Evolutionary conservation across 129 eudicot genomes (phyloP).

Genomic region (Silybum marianum): DNA sequence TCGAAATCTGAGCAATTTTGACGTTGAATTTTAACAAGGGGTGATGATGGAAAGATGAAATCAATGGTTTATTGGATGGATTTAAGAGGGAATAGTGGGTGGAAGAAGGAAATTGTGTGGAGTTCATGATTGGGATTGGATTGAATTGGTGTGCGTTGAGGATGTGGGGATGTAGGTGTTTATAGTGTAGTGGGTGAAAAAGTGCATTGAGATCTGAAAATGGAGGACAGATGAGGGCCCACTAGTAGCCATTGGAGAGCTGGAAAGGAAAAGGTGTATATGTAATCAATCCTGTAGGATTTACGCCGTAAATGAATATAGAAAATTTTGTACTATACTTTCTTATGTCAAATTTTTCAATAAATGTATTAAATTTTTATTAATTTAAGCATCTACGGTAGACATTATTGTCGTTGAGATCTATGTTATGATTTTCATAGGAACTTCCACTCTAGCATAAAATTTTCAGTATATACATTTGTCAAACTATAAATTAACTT

Average conservation of each 20-base stretch:
- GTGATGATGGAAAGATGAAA: slow-evolving; percentile 7
- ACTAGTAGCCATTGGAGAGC: background rate
- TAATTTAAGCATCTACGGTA: too few relatives aligned
- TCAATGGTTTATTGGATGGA: slow-evolving; percentile 5
- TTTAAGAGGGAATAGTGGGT: slow-evolving; percentile 4
- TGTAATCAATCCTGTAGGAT: too few relatives aligned
- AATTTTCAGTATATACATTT: too few relatives aligned
- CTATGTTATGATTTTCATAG: too few relatives aligned
- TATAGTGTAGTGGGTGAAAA: slow-evolving; percentile 16
- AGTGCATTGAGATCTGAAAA: background rate
- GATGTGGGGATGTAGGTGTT: background rate
- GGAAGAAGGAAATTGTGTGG: slow-evolving; percentile 13
- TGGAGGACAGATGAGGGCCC: slow-evolving; percentile 5
- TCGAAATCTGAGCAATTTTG: background rate
- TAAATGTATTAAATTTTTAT: too few relatives aligned
- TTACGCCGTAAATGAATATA: too few relatives aligned
- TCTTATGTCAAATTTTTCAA: too few relatives aligned
- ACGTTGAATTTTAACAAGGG: slow-evolving; percentile 4
- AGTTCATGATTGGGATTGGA: slow-evolving; percentile 16
- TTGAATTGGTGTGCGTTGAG: background rate
- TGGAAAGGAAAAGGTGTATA: too few relatives aligned
- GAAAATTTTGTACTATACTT: too few relatives aligned
- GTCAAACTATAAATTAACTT: too few relatives aligned
- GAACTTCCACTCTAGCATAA: too few relatives aligned
- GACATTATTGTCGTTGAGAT: too few relatives aligned